Evolutionary conservation across 306 rosid species (phyloP).

Genomic region (Rosa chinensis): DNA sequence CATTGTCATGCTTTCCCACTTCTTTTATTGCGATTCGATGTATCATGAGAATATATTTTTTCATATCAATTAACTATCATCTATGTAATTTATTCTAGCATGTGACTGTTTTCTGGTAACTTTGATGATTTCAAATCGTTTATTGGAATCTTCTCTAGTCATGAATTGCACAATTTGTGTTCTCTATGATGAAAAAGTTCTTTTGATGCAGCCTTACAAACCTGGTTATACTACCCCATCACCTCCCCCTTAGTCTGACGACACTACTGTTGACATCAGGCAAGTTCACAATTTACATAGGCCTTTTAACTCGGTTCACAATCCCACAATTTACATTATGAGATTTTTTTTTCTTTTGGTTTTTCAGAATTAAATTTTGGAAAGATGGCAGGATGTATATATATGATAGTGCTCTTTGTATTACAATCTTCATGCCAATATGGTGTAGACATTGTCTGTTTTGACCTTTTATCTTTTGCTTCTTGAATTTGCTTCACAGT

Average conservation of each 20-base stretch:
- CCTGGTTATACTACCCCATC: conserved; percentile 50
- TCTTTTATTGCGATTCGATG: too few species aligned
- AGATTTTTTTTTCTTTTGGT: not conserved
- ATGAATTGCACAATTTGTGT: conserved; percentile 6
- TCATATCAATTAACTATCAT: not conserved
- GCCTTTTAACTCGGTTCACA: not conserved
- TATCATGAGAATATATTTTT: too few species aligned
- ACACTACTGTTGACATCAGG: conserved; percentile 50
- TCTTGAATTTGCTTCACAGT: too few species aligned
- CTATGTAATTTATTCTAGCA: not conserved
- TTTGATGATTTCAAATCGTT: conserved; percentile 1
- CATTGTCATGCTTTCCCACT: too few species aligned
- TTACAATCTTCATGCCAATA: too few species aligned
- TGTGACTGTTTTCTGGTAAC: not conserved
- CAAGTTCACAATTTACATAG: conserved; percentile 8
- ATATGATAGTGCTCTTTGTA: not conserved
- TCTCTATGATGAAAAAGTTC: conserved; percentile 1
- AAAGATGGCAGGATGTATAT: not conserved
- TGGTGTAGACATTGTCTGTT: too few species aligned
- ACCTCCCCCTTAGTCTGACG: conserved; percentile 43
- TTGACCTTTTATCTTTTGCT: too few species aligned
- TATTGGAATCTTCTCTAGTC: not conserved
- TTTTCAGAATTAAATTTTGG: not conserved
- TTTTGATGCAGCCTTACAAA: conserved; percentile 39
- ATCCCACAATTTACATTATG: not conserved